Conservation (phyloP, 208 protist species). For the Leishmania amazonensis region DNA sequence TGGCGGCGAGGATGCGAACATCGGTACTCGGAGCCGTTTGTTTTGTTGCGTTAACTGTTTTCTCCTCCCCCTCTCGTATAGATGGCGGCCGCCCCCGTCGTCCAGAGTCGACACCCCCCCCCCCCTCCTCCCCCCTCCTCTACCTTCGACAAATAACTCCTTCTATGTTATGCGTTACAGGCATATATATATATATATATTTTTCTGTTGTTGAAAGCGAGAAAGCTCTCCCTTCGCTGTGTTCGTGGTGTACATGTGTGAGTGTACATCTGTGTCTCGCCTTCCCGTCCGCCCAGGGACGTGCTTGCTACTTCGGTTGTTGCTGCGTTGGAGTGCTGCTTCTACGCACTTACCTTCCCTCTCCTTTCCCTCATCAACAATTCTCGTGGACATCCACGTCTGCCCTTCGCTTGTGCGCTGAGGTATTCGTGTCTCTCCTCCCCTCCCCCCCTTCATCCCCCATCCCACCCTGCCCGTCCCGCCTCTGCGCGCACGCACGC, state of each 20-base stretch:
- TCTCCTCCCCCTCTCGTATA: background rate
- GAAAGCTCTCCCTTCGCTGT: background rate
- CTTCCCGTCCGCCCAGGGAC: background rate
- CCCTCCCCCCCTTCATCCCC: background rate
- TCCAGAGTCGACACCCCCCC: background rate
- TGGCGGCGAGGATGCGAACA: background rate
- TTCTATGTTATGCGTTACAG: too few species aligned
- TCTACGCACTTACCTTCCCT: background rate
- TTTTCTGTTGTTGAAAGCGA: background rate
- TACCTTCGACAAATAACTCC: background rate
- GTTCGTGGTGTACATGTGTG: background rate
- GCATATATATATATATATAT: too few species aligned
- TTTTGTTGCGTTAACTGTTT: background rate
- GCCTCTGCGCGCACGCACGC: background rate
- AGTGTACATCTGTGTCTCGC: background rate
- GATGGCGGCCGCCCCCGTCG: background rate
- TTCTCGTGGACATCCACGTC: background rate
- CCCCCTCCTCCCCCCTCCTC: background rate
- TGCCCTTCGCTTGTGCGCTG: background rate
- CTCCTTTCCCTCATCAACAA: background rate
- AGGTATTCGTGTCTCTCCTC: background rate
- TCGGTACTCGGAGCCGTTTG: background rate
- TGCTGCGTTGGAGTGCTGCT: background rate
- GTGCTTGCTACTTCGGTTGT: background rate
- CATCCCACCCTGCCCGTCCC: background rate